phyloP scores from a whole-genome alignment of 176 grass and related monocot genomes.

The Neostapfia colusana region DNA sequence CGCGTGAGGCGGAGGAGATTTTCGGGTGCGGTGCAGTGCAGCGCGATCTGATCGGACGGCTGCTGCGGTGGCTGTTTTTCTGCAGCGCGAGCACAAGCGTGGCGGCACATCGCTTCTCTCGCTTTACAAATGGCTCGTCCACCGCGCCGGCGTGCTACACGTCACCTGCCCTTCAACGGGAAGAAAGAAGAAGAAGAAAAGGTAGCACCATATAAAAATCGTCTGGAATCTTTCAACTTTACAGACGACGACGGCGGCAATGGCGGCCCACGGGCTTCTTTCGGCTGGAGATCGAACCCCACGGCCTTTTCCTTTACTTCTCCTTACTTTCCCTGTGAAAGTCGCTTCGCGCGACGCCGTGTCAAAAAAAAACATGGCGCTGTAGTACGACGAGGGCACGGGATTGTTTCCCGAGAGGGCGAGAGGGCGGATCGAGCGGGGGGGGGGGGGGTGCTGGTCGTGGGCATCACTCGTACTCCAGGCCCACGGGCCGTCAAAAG shows the following conservation, averaged over 20 bases:
- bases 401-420: too few species aligned
- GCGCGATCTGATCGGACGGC: neutral
- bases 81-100: neutral
- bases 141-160: too few species aligned
- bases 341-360: neutral
- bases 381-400: too few species aligned
- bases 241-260: neutral
- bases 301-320: neutral
- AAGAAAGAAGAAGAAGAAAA: too few species aligned
- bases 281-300: neutral
- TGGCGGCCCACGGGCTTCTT: slow-evolving; percentile 19
- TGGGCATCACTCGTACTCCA: too few species aligned
- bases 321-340: slow-evolving; percentile 22
- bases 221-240: neutral
- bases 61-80: neutral
- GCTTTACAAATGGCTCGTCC: neutral
- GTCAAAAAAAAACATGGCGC: too few species aligned
- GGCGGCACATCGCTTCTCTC: neutral
- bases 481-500: too few species aligned
- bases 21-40: neutral
- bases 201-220: neutral
- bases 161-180: neutral
- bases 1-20: neutral
- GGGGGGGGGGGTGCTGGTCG: too few species aligned
- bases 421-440: too few species aligned